These are phyloP conservation scores for Dactylellina cionopaga DNA, from an alignment of 2,329 filamentous ascomycete species.

Conservation along the genomic window DNA sequence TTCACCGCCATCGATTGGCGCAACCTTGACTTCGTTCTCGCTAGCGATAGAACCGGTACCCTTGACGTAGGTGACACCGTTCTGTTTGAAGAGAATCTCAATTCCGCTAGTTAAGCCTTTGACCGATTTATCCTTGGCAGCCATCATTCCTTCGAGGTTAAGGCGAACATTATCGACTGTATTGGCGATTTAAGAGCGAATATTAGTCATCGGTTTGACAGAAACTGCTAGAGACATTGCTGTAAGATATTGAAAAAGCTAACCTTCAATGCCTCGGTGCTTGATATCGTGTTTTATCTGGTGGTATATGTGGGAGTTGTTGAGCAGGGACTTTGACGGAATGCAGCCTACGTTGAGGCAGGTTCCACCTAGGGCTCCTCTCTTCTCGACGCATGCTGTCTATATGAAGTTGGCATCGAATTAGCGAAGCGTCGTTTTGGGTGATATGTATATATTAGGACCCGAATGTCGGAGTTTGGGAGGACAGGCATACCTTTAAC, in stretches of 20 bases:
- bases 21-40: constrained; percentile 90
- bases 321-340: constrained; percentile 98
- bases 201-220: not conserved
- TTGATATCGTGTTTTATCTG: constrained; percentile 97
- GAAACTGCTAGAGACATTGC: not conserved
- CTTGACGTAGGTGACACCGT: constrained; percentile 97
- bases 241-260: not conserved
- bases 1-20: constrained; percentile 90
- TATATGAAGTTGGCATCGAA: constrained; percentile 60
- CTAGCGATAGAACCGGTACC: constrained; percentile 86
- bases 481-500: constrained; percentile 78
- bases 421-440: not conserved
- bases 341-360: constrained; percentile 99
- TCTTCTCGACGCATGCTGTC: constrained; percentile 98
- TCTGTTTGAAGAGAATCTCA: constrained; percentile 99
- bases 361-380: constrained; percentile 91
- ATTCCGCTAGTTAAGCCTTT: constrained; percentile 91
- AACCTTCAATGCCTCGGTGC: constrained; percentile 86
- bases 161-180: constrained; percentile 91
- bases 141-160: constrained; percentile 95
- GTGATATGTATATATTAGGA: not conserved
- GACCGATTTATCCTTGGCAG: constrained; percentile 95
- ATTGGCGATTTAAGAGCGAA: not conserved
- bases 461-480: not conserved
- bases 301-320: constrained; percentile 99